These are phyloP conservation scores for Rhynchospora tenuis DNA, from an alignment of 176 grass and related monocot species.

Conservation along the genomic window DNA sequence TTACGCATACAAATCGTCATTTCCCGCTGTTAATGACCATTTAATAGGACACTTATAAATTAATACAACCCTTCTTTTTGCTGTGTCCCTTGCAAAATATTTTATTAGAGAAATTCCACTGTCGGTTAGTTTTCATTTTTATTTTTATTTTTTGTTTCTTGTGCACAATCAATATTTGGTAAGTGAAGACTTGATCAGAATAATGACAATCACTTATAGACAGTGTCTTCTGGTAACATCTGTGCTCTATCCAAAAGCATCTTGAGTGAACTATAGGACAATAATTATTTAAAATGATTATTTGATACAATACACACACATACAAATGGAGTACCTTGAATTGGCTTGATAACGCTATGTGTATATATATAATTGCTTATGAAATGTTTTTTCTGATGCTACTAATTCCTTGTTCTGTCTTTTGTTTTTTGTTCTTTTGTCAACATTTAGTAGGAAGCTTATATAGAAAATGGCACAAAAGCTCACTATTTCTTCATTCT, in stretches of 20 bases:
- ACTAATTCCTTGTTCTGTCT: neutral
- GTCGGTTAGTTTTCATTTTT: neutral
- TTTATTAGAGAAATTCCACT: neutral
- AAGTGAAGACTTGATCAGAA: neutral
- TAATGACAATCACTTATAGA: neutral
- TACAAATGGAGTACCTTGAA: neutral
- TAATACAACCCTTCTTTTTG: neutral
- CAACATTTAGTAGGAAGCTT: neutral
- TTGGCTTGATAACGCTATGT: neutral
- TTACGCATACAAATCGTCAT: neutral
- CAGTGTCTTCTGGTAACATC: neutral
- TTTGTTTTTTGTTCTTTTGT: neutral
- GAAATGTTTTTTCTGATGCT: neutral
- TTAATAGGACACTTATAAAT: neutral
- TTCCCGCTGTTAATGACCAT: neutral
- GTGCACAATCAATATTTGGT: neutral
- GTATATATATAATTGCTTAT: neutral
- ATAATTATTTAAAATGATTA: neutral
- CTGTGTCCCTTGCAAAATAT: neutral
- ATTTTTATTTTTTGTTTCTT: neutral
- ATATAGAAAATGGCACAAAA: neutral
- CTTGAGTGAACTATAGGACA: neutral
- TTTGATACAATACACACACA: neutral
- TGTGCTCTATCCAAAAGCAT: neutral
- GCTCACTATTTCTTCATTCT: neutral